Evolutionary conservation across 129 eudicot species (phyloP).

Genomic region (Flaveria brownii): DNA sequence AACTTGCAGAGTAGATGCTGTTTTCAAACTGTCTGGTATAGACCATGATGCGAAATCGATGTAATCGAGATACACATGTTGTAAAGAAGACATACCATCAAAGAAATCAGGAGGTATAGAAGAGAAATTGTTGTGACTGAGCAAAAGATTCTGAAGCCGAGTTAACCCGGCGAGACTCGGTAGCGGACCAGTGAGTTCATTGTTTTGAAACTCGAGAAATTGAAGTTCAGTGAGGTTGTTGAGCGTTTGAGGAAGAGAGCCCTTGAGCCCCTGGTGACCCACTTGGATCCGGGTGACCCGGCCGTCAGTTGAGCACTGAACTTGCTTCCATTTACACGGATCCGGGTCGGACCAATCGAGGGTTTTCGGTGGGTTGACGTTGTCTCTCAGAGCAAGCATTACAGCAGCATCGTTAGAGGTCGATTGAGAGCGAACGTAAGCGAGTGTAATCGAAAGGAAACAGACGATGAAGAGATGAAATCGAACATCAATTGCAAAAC

Average conservation of each 20-base stretch:
- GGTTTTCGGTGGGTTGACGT: slow-evolving; percentile 41
- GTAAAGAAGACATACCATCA: slow-evolving; percentile 67
- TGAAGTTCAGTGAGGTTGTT: slow-evolving; percentile 52
- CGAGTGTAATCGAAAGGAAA: neutral
- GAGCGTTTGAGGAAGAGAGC: slow-evolving; percentile 53
- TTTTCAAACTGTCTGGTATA: slow-evolving; percentile 51
- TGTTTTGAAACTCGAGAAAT: slow-evolving; percentile 50
- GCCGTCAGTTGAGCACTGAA: slow-evolving; percentile 50
- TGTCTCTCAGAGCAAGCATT: slow-evolving; percentile 47
- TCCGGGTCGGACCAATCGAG: slow-evolving; percentile 66
- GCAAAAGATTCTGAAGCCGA: slow-evolving; percentile 51
- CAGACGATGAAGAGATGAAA: slow-evolving; percentile 5
- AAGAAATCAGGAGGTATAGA: slow-evolving; percentile 73
- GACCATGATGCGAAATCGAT: slow-evolving; percentile 53
- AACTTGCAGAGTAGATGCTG: slow-evolving; percentile 44
- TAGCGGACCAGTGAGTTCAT: slow-evolving; percentile 58
- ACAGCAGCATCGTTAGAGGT: slow-evolving; percentile 45
- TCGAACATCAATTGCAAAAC: slow-evolving; percentile 26
- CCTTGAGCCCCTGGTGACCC: slow-evolving; percentile 47
- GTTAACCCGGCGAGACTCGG: slow-evolving; percentile 71
- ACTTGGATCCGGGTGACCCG: slow-evolving; percentile 85
- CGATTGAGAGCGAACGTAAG: slow-evolving; percentile 37
- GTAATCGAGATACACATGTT: slow-evolving; percentile 53
- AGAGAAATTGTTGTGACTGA: slow-evolving; percentile 51
- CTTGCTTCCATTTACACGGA: slow-evolving; percentile 62